These are phyloP conservation scores for Omphalotus guepiniiformis DNA, from an alignment of 768 basidiomycete genomes.

Conservation along the genomic window DNA sequence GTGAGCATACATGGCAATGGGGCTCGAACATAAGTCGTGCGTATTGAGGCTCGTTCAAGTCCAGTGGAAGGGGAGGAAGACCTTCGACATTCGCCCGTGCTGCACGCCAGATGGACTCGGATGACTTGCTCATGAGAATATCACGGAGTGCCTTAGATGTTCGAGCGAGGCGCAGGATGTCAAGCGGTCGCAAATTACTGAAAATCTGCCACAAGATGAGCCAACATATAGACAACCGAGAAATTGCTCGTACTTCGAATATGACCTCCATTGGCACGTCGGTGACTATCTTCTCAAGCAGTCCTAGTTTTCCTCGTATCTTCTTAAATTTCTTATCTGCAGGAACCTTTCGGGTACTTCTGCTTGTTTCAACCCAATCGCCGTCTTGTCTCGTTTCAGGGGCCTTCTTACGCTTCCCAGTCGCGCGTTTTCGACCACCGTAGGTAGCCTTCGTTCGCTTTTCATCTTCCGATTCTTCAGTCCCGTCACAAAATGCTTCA, in stretches of 20 bases:
- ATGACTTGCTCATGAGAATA: slow-evolving; percentile 42
- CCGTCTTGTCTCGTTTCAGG: too few relatives aligned
- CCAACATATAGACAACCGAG: too few relatives aligned
- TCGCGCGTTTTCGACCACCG: too few relatives aligned
- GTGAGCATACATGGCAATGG: slow-evolving; percentile 43
- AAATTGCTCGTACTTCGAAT: slow-evolving; percentile 5
- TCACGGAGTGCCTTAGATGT: slow-evolving; percentile 44
- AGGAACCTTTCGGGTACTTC: too few relatives aligned
- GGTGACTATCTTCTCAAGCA: neutral
- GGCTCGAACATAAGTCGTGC: slow-evolving; percentile 48
- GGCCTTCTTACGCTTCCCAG: too few relatives aligned
- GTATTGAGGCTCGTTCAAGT: slow-evolving; percentile 47
- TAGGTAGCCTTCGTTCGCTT: too few relatives aligned
- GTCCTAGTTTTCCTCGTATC: neutral
- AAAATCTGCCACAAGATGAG: too few relatives aligned
- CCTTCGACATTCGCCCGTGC: slow-evolving; percentile 36
- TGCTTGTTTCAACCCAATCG: too few relatives aligned
- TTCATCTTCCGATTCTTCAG: too few relatives aligned
- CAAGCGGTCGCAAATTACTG: slow-evolving; percentile 43
- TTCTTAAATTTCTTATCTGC: neutral
- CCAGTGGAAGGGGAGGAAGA: slow-evolving; percentile 44
- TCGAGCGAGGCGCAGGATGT: slow-evolving; percentile 47
- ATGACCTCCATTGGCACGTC: slow-evolving; percentile 1
- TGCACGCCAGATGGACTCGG: slow-evolving; percentile 45
- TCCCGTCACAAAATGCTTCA: too few relatives aligned